Conservation (phyloP, 345 rosid genomes). For the Clausena lansium region DNA sequence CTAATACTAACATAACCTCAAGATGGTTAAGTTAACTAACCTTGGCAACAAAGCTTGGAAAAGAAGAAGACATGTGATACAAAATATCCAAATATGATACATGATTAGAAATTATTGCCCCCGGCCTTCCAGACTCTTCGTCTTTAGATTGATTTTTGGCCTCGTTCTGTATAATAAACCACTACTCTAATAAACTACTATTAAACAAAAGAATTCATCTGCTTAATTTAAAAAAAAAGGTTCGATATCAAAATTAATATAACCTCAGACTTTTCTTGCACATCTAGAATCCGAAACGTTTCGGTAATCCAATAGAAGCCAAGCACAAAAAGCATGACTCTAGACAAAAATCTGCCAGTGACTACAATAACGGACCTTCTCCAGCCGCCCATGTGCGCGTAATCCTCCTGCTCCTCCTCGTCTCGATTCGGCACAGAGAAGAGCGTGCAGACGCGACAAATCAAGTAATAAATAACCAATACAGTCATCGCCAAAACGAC, state of each 20-base stretch:
- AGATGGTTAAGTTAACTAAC: constrained; percentile 41
- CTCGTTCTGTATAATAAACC: constrained; percentile 32
- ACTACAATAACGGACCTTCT: constrained; percentile 62
- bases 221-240: background rate
- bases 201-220: too few relatives aligned
- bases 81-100: constrained; percentile 87
- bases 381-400: constrained; percentile 95
- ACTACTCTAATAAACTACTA: background rate
- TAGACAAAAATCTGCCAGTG: constrained; percentile 65
- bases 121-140: constrained; percentile 66
- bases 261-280: constrained; percentile 33
- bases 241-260: background rate
- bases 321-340: constrained; percentile 75
- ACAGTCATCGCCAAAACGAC: constrained; percentile 50
- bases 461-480: constrained; percentile 64
- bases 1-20: background rate
- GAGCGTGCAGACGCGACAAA: constrained; percentile 79
- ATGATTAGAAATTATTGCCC: constrained; percentile 85
- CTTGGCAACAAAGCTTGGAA: constrained; percentile 99
- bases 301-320: constrained; percentile 91
- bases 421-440: constrained; percentile 73
- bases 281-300: constrained; percentile 33
- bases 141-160: constrained; percentile 26
- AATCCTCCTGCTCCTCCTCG: constrained; percentile 75
- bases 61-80: constrained; percentile 93